phyloP scores from a whole-genome alignment of 2,329 filamentous ascomycete species.

The Thielaviopsis musarum region DNA sequence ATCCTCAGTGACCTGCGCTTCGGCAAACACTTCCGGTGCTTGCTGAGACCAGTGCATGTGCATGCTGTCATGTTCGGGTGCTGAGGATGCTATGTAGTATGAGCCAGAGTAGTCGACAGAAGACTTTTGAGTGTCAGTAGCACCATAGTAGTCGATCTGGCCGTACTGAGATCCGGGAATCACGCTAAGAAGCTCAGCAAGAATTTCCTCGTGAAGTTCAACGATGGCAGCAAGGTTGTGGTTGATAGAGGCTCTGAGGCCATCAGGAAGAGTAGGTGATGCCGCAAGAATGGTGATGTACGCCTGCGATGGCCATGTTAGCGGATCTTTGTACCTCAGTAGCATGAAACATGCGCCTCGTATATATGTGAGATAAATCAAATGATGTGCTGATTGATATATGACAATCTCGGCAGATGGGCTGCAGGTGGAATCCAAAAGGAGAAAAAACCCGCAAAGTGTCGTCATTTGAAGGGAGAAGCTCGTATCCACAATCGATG shows the following conservation, averaged over 20 bases:
- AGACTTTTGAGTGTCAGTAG: background rate
- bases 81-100: conserved; percentile 22
- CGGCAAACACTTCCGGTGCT: conserved; percentile 35
- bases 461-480: conserved; percentile 11
- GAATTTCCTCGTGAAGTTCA: conserved; percentile 65
- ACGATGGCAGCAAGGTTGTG: conserved; percentile 65
- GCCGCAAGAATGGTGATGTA: conserved; percentile 61
- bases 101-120: background rate
- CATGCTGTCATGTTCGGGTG: conserved; percentile 20
- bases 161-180: conserved; percentile 53
- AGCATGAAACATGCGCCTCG: background rate
- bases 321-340: background rate
- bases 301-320: conserved; percentile 30
- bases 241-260: conserved; percentile 56
- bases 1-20: conserved; percentile 41
- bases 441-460: background rate
- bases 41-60: conserved; percentile 27
- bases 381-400: background rate
- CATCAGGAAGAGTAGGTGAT: conserved; percentile 46
- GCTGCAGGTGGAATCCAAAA: background rate
- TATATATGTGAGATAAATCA: background rate
- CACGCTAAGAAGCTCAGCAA: conserved; percentile 53
- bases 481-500: background rate
- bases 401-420: background rate
- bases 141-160: conserved; percentile 22